Base-by-base conservation (phyloP, 129 eudicot species). In the Artemisia argyi region DNA sequence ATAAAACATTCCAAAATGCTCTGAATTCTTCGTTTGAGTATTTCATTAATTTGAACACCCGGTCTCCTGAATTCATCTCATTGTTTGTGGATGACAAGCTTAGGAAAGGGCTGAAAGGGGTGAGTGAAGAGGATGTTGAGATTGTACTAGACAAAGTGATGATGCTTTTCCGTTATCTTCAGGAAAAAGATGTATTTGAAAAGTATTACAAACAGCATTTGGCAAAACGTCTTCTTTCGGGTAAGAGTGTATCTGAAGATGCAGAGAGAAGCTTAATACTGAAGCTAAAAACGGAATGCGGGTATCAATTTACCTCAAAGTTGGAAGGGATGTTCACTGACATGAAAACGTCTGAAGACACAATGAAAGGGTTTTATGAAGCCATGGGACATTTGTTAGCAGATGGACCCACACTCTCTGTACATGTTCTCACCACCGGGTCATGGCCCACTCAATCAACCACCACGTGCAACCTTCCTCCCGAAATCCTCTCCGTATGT, bases 291-390 rank as follows among this genome's bases (percentile, higher is more conserved):
- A 79, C 82, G 0, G 87, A 79, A 70, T 79, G 87, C 20, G 87
- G 87, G 68, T 83, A 75, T 61, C 87, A 79, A 9, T 76, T 83
- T 51, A 83, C 82, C n/a, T 83, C 87, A 1, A 83, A 83, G 53
- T n/a, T 83, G 66, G 87, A 83, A 79, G 84, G 84, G 15, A 83
- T 79, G 87, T 83, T 83, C 61, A 79, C 79, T 3, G 87, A 83
- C 46, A 39, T 39, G 46, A 39, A 39, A 8, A 39, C 46, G 9
- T 39, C 46, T 7, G 46, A 39, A 39, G 46, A 39, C 46, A 39
- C 46, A 2, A 39, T 39, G 46, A 39, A 39, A 39, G 46, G 46
- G 46, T 39, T 39, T 39, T 39, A 39, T 39, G 46, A 39, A 39
- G 46, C 46, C 46, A 39, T 7, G 46, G 46, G 46, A 39, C 46